Base-by-base conservation (phyloP, 768 basidiomycete species). In the Piloderma croceum region DNA sequence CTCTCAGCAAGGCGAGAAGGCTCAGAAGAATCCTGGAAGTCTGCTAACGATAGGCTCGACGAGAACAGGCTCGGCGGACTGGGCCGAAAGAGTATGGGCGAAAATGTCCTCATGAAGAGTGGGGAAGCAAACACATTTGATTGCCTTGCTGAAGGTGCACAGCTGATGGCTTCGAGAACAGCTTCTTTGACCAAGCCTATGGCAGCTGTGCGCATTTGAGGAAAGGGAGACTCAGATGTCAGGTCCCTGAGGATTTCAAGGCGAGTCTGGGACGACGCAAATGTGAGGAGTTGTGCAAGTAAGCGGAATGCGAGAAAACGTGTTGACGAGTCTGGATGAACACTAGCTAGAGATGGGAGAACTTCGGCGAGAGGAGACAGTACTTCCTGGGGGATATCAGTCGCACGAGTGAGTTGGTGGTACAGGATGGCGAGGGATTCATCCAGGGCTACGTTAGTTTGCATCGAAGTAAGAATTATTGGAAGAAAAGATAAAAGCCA, bases 171-270 rank as follows among this genome's bases (percentile, higher is more conserved):
- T 36, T 68, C 66, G 19, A 76, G 45, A 1, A 70, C 62, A 2
- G 67, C 63, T 24, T 76, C 74, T 47, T 70, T 74, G 1, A 71
- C 53, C 1, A 74, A 52, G 1, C 68, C 69, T 1, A 74, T 54
- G 1, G 68, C 71, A 1, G 74, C 66, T 0, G 64, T 62, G 19
- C 65, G 62, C 51, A 76, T 71, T 44, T 70, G 67, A 3, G 64
- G 64, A 24, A 68, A 62, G 4, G 59, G 45, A 18, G 46, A 44
- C 32, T 63, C 57, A 7, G 51, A 46, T 24, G 63, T 60, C 22
- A 74, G 51, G 17, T 61, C 62, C 12, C 57, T 47, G 2, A 75
- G 54, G 5, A 68, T 48, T 29, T 62, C 56, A 7, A 71, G 50
- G 6, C 63, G 62, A 0, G 60, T 31, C 10, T 42, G 22, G 3